Base-by-base conservation (phyloP, 306 rosid genomes). In the Aeschynomene evenia region DNA sequence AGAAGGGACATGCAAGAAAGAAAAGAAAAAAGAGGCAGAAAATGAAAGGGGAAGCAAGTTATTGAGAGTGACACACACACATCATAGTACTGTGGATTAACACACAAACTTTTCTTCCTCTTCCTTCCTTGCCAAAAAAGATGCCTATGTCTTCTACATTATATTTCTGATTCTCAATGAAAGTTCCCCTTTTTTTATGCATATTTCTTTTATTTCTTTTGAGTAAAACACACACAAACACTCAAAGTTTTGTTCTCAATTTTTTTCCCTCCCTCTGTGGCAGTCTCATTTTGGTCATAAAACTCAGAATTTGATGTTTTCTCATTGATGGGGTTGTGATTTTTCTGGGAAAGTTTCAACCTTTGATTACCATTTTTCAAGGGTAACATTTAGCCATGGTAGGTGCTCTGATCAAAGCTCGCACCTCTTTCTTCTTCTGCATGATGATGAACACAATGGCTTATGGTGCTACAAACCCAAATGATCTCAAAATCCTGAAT, bases 401-500 rank as follows among this genome's bases (percentile, higher is more conserved):
- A 70, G 63, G 15, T 39, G 14, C 6, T 29, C 20, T 54, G 48
- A 11, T 33, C 43, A 21, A 71, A 71, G 37, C 78, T 6, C 50
- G 70, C 62, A 50, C 34, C 49, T 79, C 45, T 54, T 39, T 80
- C 3, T 14, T 79, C 10, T 54, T 74, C 19, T 70, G 77, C 58
- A 16, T 78, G 0, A 10, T 78, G 0, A 57, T 81, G 3, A 37
- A 79, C 21, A 16, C 51, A 54, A 58, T 64, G 80, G 72, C 59
- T 66, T 57, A 59, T 37, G 77, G 87, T 66, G 74, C 54, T 18
- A 89, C 97, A 9, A 45, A 85, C 74, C 85, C 82, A 9, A 85
- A 77, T 73, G 96, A 89, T 74, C 55, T 89, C 56, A 81, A 79
- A 73, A 67, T 91, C 71, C 86, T 91, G 69, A 85, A 67, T 54